Base-by-base conservation (phyloP, 2,329 filamentous ascomycete species). In the Fulvia fulva region DNA sequence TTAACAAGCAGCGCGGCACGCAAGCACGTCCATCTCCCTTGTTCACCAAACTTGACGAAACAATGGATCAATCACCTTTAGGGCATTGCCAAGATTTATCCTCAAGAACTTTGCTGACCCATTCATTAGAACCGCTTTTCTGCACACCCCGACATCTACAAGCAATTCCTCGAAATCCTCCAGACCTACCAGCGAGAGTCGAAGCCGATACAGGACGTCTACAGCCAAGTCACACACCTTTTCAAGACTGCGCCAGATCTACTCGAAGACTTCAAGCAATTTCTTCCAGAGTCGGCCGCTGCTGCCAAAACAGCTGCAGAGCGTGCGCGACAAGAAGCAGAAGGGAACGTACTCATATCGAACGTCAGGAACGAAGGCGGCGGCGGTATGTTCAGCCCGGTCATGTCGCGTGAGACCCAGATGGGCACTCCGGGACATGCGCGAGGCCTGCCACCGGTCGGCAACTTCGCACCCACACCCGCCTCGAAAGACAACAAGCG, bases 151-250 rank as follows among this genome's bases (percentile, higher is more conserved):
- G 94, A 99, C 73, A 97, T 99, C 62, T 99, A 99, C 79, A 99
- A 99, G 75, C 93, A 99, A 71, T 99, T 99, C 71, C 82, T 99
- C 28, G 94, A 99, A 73, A 99, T 99, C 51, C 79, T 99, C 47
- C 94, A 99, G 75, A 99, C 94, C 1, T 99, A 99, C 69, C 94
- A 99, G 75, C 86, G 94, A 57, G 94, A 99, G 74, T 96, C 94
- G 54, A 97, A 97, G 72, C 95, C 94, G 0, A 99, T 99, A 37
- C 92, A 97, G 73, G 94, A 99, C 74, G 94, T 99, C 2, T 99
- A 99, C 73, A 89, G 90, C 1, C 94, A 99, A 74, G 94, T 99
- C 23, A 99, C 95, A 0, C 89, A 88, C 30, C 80, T 99, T 0
- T 99, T 99, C 77, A 91, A 91, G 71, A 88, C 89, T 5, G 94